Base-by-base conservation (phyloP, 768 basidiomycete genomes). In the Lactarius sanguifluus region DNA sequence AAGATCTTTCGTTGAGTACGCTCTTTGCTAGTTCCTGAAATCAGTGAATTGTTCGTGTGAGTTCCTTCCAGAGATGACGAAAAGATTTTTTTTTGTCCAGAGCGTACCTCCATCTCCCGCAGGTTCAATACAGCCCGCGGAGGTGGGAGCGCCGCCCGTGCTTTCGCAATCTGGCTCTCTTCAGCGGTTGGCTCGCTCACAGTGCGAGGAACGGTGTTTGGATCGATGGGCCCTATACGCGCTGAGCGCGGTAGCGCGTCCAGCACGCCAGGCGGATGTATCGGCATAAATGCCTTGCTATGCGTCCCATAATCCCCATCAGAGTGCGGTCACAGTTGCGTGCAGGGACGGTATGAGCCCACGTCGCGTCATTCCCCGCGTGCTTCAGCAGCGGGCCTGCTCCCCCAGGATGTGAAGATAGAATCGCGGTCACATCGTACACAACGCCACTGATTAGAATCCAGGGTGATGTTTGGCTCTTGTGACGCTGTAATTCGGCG, bases 281-380 rank as follows among this genome's bases (percentile, higher is more conserved):
- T 64, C n/a, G 66, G 64, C 47, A 68, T 47, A 64, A 73, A 75
- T 5, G 61, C 69, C 41, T 74, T 69, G 18, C 72, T 70, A 55
- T 55, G 58, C 36, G 41, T 52, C 25, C 54, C 16, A 5, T 65
- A 28, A 25, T 43, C 20, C 45, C 18, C n/a, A 56, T 64, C 65
- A 61, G 50, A 52, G 61, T 62, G 32, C 56, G 20, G 56, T 62
- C 36, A 40, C 36, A 57, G 13, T 18, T 66, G 55, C 43, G 23
- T 57, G 32, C 56, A 36, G 32, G 59, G 43, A 52, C 36, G 43
- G 54, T 32, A 58, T 43, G 23, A 43, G 75, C 90, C 45, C 75
- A 91, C 87, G 90, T 96, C 38, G 92, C 92, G 74, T 94, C 94
- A 74, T 88, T 90, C 30, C 95, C 95, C 2, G 91, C 93, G 71